Conservation (phyloP, 2,329 filamentous ascomycete genomes). For the Escovopsis weberi region DNA sequence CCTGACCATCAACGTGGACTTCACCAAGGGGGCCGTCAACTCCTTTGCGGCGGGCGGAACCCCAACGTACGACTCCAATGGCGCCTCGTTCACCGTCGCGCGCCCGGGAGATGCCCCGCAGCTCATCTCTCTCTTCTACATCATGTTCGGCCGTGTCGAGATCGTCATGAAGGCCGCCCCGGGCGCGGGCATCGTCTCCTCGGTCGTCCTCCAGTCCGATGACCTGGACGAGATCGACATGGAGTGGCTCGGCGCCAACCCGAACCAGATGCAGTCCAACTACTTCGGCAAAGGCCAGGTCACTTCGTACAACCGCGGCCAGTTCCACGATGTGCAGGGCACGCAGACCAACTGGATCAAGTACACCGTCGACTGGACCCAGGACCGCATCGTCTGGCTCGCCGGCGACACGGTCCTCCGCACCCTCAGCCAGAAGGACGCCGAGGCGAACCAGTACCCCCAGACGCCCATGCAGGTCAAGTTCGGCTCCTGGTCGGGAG, state of each 20-base stretch:
- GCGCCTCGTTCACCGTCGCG: conserved; percentile 67
- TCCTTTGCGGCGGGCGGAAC: conserved; percentile 60
- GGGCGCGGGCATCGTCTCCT: conserved; percentile 85
- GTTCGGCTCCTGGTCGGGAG: conserved; percentile 83
- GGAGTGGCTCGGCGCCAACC: conserved; percentile 79
- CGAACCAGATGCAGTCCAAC: conserved; percentile 77
- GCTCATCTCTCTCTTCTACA: conserved; percentile 85
- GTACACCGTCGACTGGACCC: conserved; percentile 87
- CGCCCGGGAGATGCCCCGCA: conserved; percentile 72
- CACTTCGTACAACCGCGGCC: conserved; percentile 72
- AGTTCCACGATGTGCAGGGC: conserved; percentile 53
- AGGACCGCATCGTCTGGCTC: conserved; percentile 71
- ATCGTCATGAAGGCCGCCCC: conserved; percentile 74
- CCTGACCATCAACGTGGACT: conserved; percentile 71
- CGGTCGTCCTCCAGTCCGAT: conserved; percentile 81
- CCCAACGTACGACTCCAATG: conserved; percentile 60
- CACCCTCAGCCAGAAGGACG: conserved; percentile 54
- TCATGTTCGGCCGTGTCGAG: conserved; percentile 95
- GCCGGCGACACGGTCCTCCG: conserved; percentile 67
- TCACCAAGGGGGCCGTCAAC: conserved; percentile 61
- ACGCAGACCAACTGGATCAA: conserved; percentile 69
- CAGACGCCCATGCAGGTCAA: conserved; percentile 94
- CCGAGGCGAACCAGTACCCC: conserved; percentile 64
- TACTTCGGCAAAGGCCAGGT: conserved; percentile 93
- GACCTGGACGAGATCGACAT: conserved; percentile 91